These are phyloP conservation scores for Aspergillus floridensis DNA, from an alignment of 2,329 filamentous ascomycete species.

Conservation along the genomic window DNA sequence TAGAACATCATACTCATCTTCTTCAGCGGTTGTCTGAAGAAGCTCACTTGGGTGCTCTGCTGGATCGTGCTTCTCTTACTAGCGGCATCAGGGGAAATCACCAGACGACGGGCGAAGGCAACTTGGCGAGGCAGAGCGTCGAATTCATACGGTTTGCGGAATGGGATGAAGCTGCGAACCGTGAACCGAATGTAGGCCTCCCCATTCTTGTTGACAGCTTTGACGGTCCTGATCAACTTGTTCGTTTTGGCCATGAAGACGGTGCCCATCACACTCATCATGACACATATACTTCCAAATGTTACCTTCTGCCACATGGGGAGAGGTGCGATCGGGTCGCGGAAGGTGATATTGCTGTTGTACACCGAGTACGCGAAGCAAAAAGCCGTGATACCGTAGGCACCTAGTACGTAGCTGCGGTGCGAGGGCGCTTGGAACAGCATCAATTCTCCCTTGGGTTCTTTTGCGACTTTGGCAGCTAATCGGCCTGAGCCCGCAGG, in stretches of 20 bases:
- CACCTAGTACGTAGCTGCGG: conserved; percentile 60
- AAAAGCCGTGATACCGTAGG: conserved; percentile 56
- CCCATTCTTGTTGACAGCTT: conserved; percentile 45
- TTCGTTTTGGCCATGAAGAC: conserved; percentile 59
- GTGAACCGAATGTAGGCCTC: conserved; percentile 35
- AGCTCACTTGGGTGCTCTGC: conserved; percentile 21
- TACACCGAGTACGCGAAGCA: conserved; percentile 53
- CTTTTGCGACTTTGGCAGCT: conserved; percentile 51
- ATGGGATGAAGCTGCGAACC: conserved; percentile 39
- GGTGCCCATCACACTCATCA: conserved; percentile 60
- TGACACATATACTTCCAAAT: conserved; percentile 58
- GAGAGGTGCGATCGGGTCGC: conserved; percentile 52
- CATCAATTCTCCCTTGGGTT: conserved; percentile 50
- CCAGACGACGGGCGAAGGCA: conserved; percentile 32
- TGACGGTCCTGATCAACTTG: conserved; percentile 58
- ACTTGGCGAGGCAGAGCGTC: conserved; percentile 35
- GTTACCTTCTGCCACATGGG: conserved; percentile 57
- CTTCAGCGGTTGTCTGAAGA: conserved; percentile 35
- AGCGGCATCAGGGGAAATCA: conserved; percentile 28
- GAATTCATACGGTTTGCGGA: conserved; percentile 36
- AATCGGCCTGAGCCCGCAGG: conserved; percentile 52
- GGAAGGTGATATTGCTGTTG: conserved; percentile 52
- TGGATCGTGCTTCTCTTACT: conserved; percentile 14
- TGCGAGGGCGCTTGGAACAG: conserved; percentile 67
- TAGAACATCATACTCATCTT: conserved; percentile 31